A percentile compares a stretch with the other conserved stretches of the same genome.
Conservation (phyloP, 1,284 basidiomycete species). For the Schizophyllum commune region DNA sequence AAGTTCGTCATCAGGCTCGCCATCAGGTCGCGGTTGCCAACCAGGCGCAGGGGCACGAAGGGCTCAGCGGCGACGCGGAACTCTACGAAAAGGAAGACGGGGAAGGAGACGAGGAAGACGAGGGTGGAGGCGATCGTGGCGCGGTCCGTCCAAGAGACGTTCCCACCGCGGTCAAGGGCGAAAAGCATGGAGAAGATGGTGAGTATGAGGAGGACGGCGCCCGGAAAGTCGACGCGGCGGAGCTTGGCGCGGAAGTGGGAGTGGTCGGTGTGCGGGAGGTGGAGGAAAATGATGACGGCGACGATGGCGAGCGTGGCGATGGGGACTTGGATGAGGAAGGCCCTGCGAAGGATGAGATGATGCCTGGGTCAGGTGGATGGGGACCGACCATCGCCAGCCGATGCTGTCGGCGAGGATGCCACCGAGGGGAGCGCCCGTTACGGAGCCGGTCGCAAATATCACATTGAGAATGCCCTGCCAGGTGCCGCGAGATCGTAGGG, state of each 20-base stretch:
- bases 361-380: not conserved
- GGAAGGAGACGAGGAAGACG: slow-evolving; percentile 23
- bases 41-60: slow-evolving; percentile 48
- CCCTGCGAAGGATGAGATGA: slow-evolving; percentile 24
- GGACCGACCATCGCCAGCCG: slow-evolving; percentile 55
- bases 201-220: slow-evolving; percentile 42
- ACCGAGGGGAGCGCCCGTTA: slow-evolving; percentile 49
- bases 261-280: slow-evolving; percentile 33
- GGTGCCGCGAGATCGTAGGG: slow-evolving; percentile 49
- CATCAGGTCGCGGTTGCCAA: slow-evolving; percentile 39
- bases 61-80: slow-evolving; percentile 44
- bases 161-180: slow-evolving; percentile 50
- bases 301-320: slow-evolving; percentile 43
- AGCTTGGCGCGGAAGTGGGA: slow-evolving; percentile 39
- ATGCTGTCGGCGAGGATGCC: slow-evolving; percentile 51
- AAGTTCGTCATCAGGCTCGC: slow-evolving; percentile 53
- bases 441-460: slow-evolving; percentile 46
- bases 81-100: slow-evolving; percentile 32
- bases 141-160: slow-evolving; percentile 42
- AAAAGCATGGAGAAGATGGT: slow-evolving; percentile 47
- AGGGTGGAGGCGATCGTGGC: slow-evolving; percentile 26
- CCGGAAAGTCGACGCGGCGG: slow-evolving; percentile 50
- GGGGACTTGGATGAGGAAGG: slow-evolving; percentile 54
- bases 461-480: slow-evolving; percentile 59
- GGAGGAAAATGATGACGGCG: slow-evolving; percentile 40